Conservation (phyloP, 2,329 filamentous ascomycete species). For the Huntiella omanensis region DNA sequence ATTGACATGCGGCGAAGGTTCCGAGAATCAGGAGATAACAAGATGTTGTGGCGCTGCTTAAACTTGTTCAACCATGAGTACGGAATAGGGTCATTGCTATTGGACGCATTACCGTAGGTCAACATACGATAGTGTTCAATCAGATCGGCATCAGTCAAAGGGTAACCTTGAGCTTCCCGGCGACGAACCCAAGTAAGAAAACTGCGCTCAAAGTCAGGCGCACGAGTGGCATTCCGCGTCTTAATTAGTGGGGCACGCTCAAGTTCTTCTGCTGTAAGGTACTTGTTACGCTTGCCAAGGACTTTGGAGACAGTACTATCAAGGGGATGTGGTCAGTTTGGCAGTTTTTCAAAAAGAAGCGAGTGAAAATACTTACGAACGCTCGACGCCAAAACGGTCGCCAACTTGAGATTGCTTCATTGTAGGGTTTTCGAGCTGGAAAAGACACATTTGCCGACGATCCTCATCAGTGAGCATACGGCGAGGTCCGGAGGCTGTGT, state of each 20-base stretch:
- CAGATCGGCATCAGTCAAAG: conserved; percentile 63
- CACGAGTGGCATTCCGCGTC: not conserved
- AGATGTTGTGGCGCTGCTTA: conserved; percentile 64
- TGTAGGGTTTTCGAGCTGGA: conserved; percentile 73
- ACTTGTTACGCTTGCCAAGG: conserved; percentile 83
- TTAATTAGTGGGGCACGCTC: conserved; percentile 24
- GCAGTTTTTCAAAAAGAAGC: not conserved
- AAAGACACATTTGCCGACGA: conserved; percentile 81
- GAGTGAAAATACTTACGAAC: conserved; percentile 49
- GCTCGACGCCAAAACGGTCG: conserved; percentile 82
- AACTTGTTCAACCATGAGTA: conserved; percentile 83
- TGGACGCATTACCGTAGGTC: conserved; percentile 47
- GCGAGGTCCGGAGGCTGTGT: conserved; percentile 50
- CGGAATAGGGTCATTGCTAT: conserved; percentile 50
- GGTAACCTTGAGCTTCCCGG: conserved; percentile 54
- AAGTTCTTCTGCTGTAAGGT: conserved; percentile 64
- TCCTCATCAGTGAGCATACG: conserved; percentile 85
- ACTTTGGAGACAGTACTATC: conserved; percentile 95
- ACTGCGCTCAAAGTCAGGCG: conserved; percentile 75
- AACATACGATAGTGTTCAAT: conserved; percentile 72
- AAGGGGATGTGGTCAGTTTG: conserved; percentile 1
- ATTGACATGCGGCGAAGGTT: conserved; percentile 18
- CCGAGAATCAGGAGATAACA: conserved; percentile 11
- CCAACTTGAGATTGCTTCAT: conserved; percentile 95
- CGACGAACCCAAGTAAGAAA: conserved; percentile 76